Conservation (phyloP, 2,329 filamentous ascomycete species). For the Aspergillus luchuensis region DNA sequence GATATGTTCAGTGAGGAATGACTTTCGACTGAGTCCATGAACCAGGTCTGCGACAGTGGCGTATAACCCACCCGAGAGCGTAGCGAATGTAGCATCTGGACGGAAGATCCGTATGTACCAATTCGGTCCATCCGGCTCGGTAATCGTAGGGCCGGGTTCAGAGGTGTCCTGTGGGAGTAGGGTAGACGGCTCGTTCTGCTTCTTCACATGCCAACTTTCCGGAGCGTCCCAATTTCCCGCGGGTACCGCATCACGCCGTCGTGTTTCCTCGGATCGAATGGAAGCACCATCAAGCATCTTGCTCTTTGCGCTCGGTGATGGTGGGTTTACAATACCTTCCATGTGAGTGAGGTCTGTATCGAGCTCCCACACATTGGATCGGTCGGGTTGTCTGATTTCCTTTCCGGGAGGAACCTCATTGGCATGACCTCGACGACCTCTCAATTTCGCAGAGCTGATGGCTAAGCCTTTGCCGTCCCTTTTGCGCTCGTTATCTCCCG, state of each 20-base stretch:
- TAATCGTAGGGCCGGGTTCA: conserved; percentile 67
- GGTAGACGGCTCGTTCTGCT: conserved; percentile 46
- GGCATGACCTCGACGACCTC: conserved; percentile 34
- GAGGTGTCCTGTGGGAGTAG: conserved; percentile 56
- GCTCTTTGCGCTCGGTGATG: conserved; percentile 67
- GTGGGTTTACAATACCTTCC: conserved; percentile 80
- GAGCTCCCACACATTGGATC: conserved; percentile 70
- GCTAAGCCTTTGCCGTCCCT: conserved; percentile 40
- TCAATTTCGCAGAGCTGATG: conserved; percentile 38
- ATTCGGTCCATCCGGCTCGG: conserved; percentile 72
- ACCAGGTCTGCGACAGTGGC: conserved; percentile 86
- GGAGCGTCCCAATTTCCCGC: conserved; percentile 83
- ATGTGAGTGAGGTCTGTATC: conserved; percentile 89
- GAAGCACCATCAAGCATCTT: conserved; percentile 36
- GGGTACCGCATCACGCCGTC: conserved; percentile 39
- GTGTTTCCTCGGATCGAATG: conserved; percentile 31
- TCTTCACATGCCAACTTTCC: conserved; percentile 93
- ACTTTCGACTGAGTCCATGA: conserved; percentile 89
- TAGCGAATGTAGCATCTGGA: conserved; percentile 90
- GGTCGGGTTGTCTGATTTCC: conserved; percentile 48
- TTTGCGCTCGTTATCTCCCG: conserved; percentile 41
- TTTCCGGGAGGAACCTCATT: conserved; percentile 30
- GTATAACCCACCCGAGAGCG: conserved; percentile 79
- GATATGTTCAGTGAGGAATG: conserved; percentile 83
- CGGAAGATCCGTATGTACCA: conserved; percentile 97